phyloP scores from a whole-genome alignment of 257 asterid species.

The Primulina tabacum region DNA sequence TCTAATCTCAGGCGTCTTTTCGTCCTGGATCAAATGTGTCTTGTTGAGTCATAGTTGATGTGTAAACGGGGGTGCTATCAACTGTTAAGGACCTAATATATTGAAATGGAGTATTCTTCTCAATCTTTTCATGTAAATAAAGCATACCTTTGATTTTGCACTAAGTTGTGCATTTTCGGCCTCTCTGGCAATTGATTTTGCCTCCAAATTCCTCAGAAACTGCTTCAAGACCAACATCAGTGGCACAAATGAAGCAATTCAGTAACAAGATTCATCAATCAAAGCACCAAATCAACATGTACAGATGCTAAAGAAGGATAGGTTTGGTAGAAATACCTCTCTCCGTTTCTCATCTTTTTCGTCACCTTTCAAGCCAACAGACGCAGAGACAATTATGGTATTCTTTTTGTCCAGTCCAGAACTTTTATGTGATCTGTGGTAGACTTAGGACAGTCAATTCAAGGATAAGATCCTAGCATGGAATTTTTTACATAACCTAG shows the following conservation, averaged over 20 bases:
- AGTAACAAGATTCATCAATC: constrained; percentile 3
- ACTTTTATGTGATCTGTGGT: constrained; percentile 46
- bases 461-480: not conserved
- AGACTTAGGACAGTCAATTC: constrained; percentile 1
- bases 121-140: constrained; percentile 21
- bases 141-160: constrained; percentile 52
- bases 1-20: constrained; percentile 28
- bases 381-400: constrained; percentile 30
- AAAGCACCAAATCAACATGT: not conserved
- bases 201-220: constrained; percentile 55
- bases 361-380: constrained; percentile 43
- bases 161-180: constrained; percentile 41
- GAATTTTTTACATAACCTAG: not conserved
- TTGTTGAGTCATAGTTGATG: constrained; percentile 10
- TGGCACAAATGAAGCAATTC: not conserved
- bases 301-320: constrained; percentile 18
- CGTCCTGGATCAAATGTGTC: constrained; percentile 25
- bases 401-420: constrained; percentile 35
- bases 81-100: not conserved
- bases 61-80: not conserved
- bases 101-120: not conserved
- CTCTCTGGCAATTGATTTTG: constrained; percentile 54
- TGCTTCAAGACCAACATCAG: constrained; percentile 20
- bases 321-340: constrained; percentile 49
- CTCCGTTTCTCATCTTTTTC: constrained; percentile 58